Evolutionary conservation across 352 stramenopile genomes (phyloP).

Genomic region (Pythium plurisporium): DNA sequence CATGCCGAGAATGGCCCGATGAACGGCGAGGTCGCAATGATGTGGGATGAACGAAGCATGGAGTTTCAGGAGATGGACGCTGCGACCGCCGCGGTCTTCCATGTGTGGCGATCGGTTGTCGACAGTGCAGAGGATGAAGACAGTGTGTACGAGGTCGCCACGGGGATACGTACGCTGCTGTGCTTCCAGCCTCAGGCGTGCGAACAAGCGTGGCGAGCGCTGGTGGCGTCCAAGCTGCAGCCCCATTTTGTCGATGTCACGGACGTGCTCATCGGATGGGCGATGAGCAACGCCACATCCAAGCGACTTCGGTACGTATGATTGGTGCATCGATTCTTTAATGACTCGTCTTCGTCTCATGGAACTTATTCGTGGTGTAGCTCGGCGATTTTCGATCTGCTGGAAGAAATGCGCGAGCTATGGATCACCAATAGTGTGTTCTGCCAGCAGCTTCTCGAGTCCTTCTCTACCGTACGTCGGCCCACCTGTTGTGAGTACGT

Average conservation of each 20-base stretch:
- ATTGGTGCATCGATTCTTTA: not conserved
- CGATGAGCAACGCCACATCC: constrained; percentile 21
- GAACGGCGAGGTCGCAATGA: not conserved
- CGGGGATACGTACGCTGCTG: constrained; percentile 16
- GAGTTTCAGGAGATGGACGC: constrained; percentile 24
- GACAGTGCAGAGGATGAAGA: constrained; percentile 21
- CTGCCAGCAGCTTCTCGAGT: constrained; percentile 24
- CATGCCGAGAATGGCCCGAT: not conserved
- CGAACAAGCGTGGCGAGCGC: constrained; percentile 9
- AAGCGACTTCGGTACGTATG: constrained; percentile 17
- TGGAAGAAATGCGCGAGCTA: constrained; percentile 27
- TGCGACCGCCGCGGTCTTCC: constrained; percentile 11
- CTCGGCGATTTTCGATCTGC: constrained; percentile 20
- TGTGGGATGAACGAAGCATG: constrained; percentile 18
- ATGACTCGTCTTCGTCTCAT: not conserved
- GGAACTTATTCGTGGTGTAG: not conserved
- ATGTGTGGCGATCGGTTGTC: constrained; percentile 23
- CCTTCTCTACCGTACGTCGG: constrained; percentile 23
- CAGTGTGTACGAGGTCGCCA: constrained; percentile 18
- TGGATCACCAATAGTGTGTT: constrained; percentile 34
- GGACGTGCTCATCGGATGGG: constrained; percentile 31
- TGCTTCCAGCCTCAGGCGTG: constrained; percentile 10
- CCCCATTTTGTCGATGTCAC: constrained; percentile 31
- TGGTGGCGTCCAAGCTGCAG: constrained; percentile 23
- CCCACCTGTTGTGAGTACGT: constrained; percentile 25